phyloP scores from a whole-genome alignment of 2,329 filamentous ascomycete species.

The Simplicillium aogashimaense region DNA sequence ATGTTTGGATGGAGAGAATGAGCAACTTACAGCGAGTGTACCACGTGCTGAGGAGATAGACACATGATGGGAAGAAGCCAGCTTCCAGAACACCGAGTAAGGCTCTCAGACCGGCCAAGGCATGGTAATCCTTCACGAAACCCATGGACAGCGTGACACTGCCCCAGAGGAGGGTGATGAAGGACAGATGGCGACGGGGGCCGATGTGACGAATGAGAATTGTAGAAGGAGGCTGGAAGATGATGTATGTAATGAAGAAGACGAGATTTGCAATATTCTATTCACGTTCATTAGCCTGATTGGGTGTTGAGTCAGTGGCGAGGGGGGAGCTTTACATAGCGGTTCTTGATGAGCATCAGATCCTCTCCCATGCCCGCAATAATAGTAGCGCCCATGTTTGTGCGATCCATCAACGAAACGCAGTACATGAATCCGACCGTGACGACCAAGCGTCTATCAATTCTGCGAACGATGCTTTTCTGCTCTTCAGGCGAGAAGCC shows the following conservation, averaged over 20 bases:
- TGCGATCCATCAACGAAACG: slow-evolving; percentile 68
- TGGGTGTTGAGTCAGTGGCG: neutral
- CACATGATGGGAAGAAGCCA: slow-evolving; percentile 62
- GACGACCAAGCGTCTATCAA: slow-evolving; percentile 57
- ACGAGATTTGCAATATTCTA: slow-evolving; percentile 58
- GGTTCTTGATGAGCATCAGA: slow-evolving; percentile 32
- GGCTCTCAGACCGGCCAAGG: slow-evolving; percentile 44
- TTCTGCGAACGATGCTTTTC: slow-evolving; percentile 54
- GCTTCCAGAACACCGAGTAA: slow-evolving; percentile 56
- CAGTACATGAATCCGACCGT: slow-evolving; percentile 62
- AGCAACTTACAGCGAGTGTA: slow-evolving; percentile 50
- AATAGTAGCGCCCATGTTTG: slow-evolving; percentile 62
- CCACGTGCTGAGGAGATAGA: slow-evolving; percentile 66
- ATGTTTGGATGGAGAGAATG: neutral
- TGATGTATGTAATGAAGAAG: slow-evolving; percentile 65
- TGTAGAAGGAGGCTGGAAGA: slow-evolving; percentile 64
- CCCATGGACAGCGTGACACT: slow-evolving; percentile 55
- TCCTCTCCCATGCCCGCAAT: slow-evolving; percentile 55
- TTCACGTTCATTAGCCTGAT: neutral
- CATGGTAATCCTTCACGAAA: slow-evolving; percentile 41
- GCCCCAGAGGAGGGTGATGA: slow-evolving; percentile 51
- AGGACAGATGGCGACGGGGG: slow-evolving; percentile 43
- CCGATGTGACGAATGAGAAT: slow-evolving; percentile 58
- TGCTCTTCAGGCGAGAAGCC: slow-evolving; percentile 53
- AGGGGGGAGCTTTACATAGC: slow-evolving; percentile 26